Conservation (phyloP, 208 protist genomes). For the Strigomonas galati region DNA sequence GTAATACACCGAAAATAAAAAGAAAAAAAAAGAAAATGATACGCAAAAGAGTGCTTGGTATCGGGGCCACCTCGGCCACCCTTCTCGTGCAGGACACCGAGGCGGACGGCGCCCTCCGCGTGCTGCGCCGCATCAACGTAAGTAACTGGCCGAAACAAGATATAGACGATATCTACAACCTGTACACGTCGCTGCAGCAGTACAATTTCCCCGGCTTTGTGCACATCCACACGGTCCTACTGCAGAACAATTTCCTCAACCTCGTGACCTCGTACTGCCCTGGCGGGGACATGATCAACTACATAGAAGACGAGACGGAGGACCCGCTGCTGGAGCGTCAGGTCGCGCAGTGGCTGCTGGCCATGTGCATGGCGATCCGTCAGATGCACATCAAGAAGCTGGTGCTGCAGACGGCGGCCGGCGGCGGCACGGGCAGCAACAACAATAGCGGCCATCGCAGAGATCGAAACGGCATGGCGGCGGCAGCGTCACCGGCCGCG, state of each 20-base stretch:
- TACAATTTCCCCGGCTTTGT: conserved; percentile 40
- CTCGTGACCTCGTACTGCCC: conserved; percentile 56
- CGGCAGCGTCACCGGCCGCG: too few relatives aligned
- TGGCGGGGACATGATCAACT: conserved; percentile 47
- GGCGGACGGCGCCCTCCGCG: conserved; percentile 41
- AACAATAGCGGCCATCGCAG: not conserved
- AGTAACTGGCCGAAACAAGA: conserved; percentile 36
- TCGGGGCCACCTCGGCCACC: conserved; percentile 62
- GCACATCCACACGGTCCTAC: conserved; percentile 43
- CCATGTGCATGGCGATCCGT: too few relatives aligned
- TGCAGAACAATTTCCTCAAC: conserved; percentile 68
- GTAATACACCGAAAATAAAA: not conserved
- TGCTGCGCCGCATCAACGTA: conserved; percentile 70
- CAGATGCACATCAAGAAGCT: not conserved
- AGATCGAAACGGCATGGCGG: not conserved
- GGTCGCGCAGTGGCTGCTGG: too few relatives aligned
- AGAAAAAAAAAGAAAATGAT: conserved; percentile 35
- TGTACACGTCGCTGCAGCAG: conserved; percentile 41
- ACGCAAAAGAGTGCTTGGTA: conserved; percentile 76
- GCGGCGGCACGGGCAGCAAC: not conserved
- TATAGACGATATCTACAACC: conserved; percentile 22
- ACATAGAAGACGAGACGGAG: conserved; percentile 51
- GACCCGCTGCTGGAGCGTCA: too few relatives aligned
- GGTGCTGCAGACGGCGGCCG: too few relatives aligned
- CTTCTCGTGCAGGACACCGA: conserved; percentile 78